A percentile compares a stretch with the other conserved stretches of the same genome.
Conservation (phyloP, 2,329 filamentous ascomycete species). For the Elsinoe australis region DNA sequence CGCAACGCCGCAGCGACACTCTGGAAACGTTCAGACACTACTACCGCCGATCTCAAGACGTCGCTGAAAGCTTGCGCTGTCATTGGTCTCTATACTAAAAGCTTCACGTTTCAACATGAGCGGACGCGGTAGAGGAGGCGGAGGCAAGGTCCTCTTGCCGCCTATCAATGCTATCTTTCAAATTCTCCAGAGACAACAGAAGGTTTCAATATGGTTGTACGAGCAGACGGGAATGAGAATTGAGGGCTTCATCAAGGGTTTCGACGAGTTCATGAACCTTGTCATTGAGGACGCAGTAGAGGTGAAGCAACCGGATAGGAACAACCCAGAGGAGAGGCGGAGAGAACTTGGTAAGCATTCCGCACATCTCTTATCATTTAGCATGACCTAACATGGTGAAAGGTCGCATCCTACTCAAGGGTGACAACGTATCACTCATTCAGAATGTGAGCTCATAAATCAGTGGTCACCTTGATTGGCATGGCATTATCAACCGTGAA, state of each 20-base stretch:
- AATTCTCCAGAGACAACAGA: constrained; percentile 74
- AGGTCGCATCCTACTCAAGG: constrained; percentile 82
- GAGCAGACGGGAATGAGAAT: constrained; percentile 92
- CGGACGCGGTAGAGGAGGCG: constrained; percentile 47
- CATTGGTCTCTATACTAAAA: not conserved
- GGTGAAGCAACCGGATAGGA: constrained; percentile 77
- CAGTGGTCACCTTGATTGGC: not conserved
- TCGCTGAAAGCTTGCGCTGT: no score
- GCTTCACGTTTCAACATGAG: constrained; percentile 35
- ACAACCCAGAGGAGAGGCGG: constrained; percentile 65
- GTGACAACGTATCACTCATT: constrained; percentile 80
- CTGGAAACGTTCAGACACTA: no score
- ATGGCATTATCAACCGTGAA: no score
- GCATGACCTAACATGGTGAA: constrained; percentile 18
- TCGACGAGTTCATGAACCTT: constrained; percentile 99
- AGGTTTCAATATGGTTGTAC: constrained; percentile 91
- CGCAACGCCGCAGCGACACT: no score
- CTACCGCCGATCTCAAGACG: no score
- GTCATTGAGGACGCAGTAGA: constrained; percentile 94
- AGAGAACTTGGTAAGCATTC: constrained; percentile 62
- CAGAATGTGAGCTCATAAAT: constrained; percentile 32
- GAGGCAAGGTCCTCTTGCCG: constrained; percentile 59
- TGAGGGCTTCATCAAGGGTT: constrained; percentile 69
- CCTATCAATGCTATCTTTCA: constrained; percentile 91
- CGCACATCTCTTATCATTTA: not conserved